Base-by-base conservation (phyloP, 176 grass and related monocot species). In the Bolboschoenus planiculmis region DNA sequence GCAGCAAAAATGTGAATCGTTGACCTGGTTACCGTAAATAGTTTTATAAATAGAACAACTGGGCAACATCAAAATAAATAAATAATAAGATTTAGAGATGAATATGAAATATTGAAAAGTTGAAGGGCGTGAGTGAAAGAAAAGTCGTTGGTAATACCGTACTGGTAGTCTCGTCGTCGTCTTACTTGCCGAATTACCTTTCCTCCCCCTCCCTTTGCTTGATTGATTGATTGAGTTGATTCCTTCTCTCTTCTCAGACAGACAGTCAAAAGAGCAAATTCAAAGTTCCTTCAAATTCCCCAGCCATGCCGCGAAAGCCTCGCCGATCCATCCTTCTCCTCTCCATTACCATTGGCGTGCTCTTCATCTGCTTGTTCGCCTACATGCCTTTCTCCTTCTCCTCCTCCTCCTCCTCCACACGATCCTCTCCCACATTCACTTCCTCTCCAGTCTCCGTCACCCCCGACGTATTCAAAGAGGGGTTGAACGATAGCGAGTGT, bases 371-470 rank as follows among this genome's bases (percentile, higher is more conserved):
- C 56, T 55, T 80, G 40, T 29, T 87, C 30, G 86, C 86, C 33
- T 95, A 89, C 82, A 13, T 85, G 30, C 81, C 73, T 56, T 81
- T 78, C 86, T 87, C 84, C 42, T 20, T 75, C 50, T 53, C 50
- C 50, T 53, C 14, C 2, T 48, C 15, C n/a, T n/a, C n/a, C 53
- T 50, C 63, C 29, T 37, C 53, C 50, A 21, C 42, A 5, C 65
- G 7, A 62, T 13, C 79, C 57, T 44, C 60, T 30, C 54, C 24
- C 0, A 37, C 65, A 73, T 46, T 47, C 11, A 73, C 68, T n/a
- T 68, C 75, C 58, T 56, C 42, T 23, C 13, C 36, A 50, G 51
- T 33, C 14, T 39, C 46, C 77, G 7, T 81, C 15, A 26, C 0
- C 34, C 43, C 50, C 13, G 4, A 8, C 30, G 35, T 18, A 29